Conservation (phyloP, 208 protist genomes). For the Leishmania lainsoni region DNA sequence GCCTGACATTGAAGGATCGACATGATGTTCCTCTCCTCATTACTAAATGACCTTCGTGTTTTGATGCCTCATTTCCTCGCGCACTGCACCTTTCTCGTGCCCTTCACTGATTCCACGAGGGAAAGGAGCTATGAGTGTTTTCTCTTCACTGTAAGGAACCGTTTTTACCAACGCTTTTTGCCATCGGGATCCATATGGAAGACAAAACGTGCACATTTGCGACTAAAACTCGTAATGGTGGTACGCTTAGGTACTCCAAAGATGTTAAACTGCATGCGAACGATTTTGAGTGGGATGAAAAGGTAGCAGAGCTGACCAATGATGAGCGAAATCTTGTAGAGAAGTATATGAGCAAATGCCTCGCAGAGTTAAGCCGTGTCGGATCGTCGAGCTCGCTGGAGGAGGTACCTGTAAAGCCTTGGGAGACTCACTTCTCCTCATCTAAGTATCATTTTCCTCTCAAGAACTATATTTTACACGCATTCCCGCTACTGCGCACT, state of each 20-base stretch:
- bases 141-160: background rate
- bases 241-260: constrained; percentile 52
- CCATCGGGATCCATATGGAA: background rate
- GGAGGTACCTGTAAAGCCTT: constrained; percentile 28
- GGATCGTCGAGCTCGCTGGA: background rate
- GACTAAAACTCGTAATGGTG: constrained; percentile 21
- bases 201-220: background rate
- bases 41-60: background rate
- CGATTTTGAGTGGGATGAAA: constrained; percentile 64
- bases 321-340: constrained; percentile 33
- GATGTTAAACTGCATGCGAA: constrained; percentile 71
- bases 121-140: background rate
- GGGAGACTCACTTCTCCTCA: constrained; percentile 55
- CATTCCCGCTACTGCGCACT: constrained; percentile 61
- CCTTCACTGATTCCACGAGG: background rate
- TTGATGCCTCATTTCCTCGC: background rate
- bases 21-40: background rate
- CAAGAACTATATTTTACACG: constrained; percentile 83
- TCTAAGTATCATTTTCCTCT: constrained; percentile 76
- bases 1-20: background rate
- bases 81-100: background rate
- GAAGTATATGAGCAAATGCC: constrained; percentile 31
- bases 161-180: background rate
- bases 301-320: constrained; percentile 39
- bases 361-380: background rate